A percentile compares a stretch with the other conserved stretches of the same genome.
Evolutionary conservation across 108 stramenopile genomes (phyloP).

Genomic region (Pseudonitzschia multiseries): DNA sequence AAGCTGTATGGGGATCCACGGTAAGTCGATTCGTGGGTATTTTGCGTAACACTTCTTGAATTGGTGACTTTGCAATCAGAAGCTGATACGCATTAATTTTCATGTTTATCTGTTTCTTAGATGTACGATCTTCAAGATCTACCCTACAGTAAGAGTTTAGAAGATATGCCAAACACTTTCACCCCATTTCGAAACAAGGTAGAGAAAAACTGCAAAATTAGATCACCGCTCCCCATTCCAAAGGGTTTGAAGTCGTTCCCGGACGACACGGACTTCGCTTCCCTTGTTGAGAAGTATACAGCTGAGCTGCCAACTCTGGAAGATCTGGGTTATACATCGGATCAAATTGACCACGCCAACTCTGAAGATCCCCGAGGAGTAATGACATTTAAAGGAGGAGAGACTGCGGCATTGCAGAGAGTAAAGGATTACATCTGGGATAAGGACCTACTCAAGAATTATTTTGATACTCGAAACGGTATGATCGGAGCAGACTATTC

Average conservation of each 20-base stretch:
- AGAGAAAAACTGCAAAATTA: constrained; percentile 74
- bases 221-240: constrained; percentile 63
- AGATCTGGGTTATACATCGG: constrained; percentile 74
- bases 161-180: constrained; percentile 82
- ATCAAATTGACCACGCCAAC: constrained; percentile 50
- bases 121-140: constrained; percentile 85
- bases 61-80: not conserved
- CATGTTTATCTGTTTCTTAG: not conserved
- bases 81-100: not conserved
- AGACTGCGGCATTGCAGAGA: constrained; percentile 83
- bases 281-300: not conserved
- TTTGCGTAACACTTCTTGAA: not conserved
- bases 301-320: constrained; percentile 53
- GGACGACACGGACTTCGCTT: not conserved
- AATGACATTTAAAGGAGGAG: constrained; percentile 89
- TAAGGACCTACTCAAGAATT: constrained; percentile 78
- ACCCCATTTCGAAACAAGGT: constrained; percentile 93
- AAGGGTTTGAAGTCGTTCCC: constrained; percentile 41
- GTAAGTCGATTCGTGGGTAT: not conserved
- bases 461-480: constrained; percentile 97
- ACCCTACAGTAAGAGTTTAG: constrained; percentile 65
- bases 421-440: constrained; percentile 92
- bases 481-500: constrained; percentile 94
- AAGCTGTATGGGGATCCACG: constrained; percentile 88
- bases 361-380: constrained; percentile 64